A percentile compares a stretch with the other conserved stretches of the same genome.
Evolutionary conservation across 148 eudicot species (phyloP).

Genomic region (Linanthus parryae): DNA sequence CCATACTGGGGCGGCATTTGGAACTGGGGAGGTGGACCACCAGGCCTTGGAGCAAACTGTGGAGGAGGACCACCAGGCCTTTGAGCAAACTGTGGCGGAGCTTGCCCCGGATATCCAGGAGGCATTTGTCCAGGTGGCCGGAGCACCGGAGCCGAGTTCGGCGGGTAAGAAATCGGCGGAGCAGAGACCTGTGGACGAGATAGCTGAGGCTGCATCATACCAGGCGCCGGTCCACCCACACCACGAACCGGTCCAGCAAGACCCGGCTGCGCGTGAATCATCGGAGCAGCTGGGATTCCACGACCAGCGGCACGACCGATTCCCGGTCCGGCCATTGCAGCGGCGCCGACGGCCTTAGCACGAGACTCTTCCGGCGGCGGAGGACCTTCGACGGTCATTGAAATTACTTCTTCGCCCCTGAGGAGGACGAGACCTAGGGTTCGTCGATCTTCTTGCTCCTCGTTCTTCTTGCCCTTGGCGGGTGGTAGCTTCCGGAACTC

Average conservation of each 20-base stretch:
- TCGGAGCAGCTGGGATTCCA: constrained; percentile 54
- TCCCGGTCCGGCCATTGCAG: constrained; percentile 67
- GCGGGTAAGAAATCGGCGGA: constrained; percentile 17
- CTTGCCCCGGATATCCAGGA: constrained; percentile 21
- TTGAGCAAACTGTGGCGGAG: constrained; percentile 23
- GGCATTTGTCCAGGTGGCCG: constrained; percentile 61
- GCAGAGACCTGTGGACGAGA: constrained; percentile 59
- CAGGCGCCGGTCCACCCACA: constrained; percentile 86
- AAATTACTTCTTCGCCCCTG: constrained; percentile 86
- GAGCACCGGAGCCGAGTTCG: constrained; percentile 32
- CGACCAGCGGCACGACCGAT: constrained; percentile 82
- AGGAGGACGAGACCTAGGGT: constrained; percentile 88
- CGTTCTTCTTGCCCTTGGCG: constrained; percentile 46
- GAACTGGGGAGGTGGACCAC: constrained; percentile 24
- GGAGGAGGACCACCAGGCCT: constrained; percentile 38
- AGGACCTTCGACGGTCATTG: constrained; percentile 97
- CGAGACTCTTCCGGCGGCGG: constrained; percentile 91
- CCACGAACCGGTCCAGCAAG: constrained; percentile 86
- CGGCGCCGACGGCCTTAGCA: constrained; percentile 38
- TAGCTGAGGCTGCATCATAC: constrained; percentile 98
- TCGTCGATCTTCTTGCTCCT: constrained; percentile 66
- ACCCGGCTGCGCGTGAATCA: constrained; percentile 75
- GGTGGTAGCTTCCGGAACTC: constrained; percentile 90
- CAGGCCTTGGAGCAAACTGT: constrained; percentile 34
- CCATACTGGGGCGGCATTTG: constrained; percentile 45